These are phyloP conservation scores for Gaertneriomyces sp. DNA, from an alignment of 192 early-diverging fungal genomes.

Conservation along the genomic window DNA sequence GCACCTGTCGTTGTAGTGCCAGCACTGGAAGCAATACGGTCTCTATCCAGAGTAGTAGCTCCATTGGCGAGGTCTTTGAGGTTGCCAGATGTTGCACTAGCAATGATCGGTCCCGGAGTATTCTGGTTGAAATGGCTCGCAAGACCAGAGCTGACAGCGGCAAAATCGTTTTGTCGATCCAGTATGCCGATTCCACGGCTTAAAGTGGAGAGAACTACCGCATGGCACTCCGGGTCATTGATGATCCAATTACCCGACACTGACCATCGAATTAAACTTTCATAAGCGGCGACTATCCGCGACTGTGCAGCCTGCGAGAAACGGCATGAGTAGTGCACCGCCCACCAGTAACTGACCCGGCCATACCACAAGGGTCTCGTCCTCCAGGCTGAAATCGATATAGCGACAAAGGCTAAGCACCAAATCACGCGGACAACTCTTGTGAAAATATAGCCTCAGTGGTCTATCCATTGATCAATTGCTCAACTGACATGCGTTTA, in stretches of 20 bases:
- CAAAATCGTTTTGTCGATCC: slow-evolving; percentile 56
- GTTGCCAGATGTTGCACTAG: slow-evolving; percentile 20
- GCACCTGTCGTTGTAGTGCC: background rate
- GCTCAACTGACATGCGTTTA: slow-evolving; percentile 15
- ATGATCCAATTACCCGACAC: slow-evolving; percentile 74
- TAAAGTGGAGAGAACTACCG: slow-evolving; percentile 64
- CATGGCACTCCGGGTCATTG: slow-evolving; percentile 64
- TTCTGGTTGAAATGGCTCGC: slow-evolving; percentile 5
- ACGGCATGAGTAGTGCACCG: background rate
- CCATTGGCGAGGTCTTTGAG: slow-evolving; percentile 11
- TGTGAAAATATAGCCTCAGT: too few relatives aligned
- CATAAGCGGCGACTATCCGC: slow-evolving; percentile 68
- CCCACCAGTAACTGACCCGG: background rate
- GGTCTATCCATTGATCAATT: too few relatives aligned
- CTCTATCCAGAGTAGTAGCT: background rate
- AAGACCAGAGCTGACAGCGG: slow-evolving; percentile 22
- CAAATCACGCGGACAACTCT: slow-evolving; percentile 67
- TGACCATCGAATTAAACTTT: slow-evolving; percentile 73
- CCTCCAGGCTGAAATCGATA: slow-evolving; percentile 59
- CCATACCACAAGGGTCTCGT: slow-evolving; percentile 56
- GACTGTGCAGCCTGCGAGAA: slow-evolving; percentile 44
- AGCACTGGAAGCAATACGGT: background rate
- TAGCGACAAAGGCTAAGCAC: slow-evolving; percentile 68
- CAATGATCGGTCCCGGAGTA: background rate
- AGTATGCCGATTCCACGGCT: slow-evolving; percentile 65